Base-by-base conservation (phyloP, 176 grass and related monocot species). In the Carex kokanica region DNA sequence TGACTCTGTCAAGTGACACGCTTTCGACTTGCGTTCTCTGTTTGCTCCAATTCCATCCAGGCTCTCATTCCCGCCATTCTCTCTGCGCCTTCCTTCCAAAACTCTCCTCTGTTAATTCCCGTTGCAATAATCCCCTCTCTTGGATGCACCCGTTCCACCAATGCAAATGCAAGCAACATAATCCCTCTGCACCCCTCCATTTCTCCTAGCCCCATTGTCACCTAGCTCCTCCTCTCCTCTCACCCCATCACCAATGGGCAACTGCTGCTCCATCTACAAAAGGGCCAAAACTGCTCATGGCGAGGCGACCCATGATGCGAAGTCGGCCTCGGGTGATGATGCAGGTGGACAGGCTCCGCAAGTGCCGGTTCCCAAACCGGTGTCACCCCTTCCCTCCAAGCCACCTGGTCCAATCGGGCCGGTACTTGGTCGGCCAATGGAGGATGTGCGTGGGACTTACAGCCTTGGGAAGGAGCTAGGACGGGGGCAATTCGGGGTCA, bases 401-500 rank as follows among this genome's bases (percentile, higher is more conserved):
- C 53, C 84, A 43, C 3, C 83, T 3, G 58, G n/a, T 9, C 47
- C 87, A 9, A 31, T 92, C 2, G 94, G 95, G 23, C 15, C 82
- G 8, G 95, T 98, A 17, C 92, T 98, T 0, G 87, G 86, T 0
- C 83, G 90, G 4, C 84, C 92, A 0, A 90, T 98, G 84, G 95
- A 93, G 81, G 95, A 98, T 66, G 86, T 98, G 21, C 81, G 86
- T 14, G 8, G 54, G 9, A 66, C 74, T 3, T 93, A 91, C 86
- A 82, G 81, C 20, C 27, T 98, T 25, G 95, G 95, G 14, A 91
- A 93, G 72, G 95, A 98, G 87, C 92, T 98, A 15, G 95, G 92
- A 0, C 90, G 95, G 14, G 92, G 92, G 4, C 95, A 98, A 67
- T 98, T 98, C 73, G 95, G 95, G 17, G 87, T 94, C 34, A 98